Base-by-base conservation (phyloP, 768 basidiomycete genomes). In the Coprinellus aureogranulatus region DNA sequence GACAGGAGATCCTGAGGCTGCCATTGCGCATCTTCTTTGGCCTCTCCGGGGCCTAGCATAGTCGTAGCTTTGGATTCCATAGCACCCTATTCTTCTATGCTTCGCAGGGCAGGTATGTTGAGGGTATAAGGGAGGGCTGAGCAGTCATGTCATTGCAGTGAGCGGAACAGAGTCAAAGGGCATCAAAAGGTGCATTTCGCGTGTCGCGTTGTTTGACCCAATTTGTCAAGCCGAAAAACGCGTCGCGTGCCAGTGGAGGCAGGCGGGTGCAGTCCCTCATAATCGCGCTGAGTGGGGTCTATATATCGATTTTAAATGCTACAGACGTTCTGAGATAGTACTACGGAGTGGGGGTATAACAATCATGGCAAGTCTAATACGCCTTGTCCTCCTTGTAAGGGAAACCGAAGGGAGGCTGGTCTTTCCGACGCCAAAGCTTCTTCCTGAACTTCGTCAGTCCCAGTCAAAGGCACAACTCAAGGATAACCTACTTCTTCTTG, bases 351-450 rank as follows among this genome's bases (percentile, higher is more conserved):
- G 23, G 44, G 42, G 20, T 44, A n/a, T 44, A n/a, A 8, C 18
- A 18, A n/a, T 6, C 18, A 23, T 30, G 11, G 30, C 16, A 16
- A 12, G 16, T 4, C 50, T 25, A 23, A 16, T 6, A 2, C 30
- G 27, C 22, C 28, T 39, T 52, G 64, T 72, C 79, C 72, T 97
- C 95, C 67, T 89, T 88, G 74, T 84, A 95, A 2, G 95, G 95
- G 72, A 95, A 98, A 8, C 85, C 82, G 44, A 97, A 88, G 73
- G 90, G 89, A 42, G 84, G 83, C 66, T 89, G 86, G 67, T 94
- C 92, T 68, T 88, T 94, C 50, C 92, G 84, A 59, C 92, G 84
- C 92, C 92, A 94, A 22, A 94, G 80, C 77, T 95, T 97, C 69
- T 86, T 89, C 85, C 93, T 96, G 37, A 26, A 6, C 53, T 50